Evolutionary conservation across 2,329 filamentous ascomycete species (phyloP), one percentile per base, ranked within the genome.

Genomic region (Corniculantispora saksenae): DNA sequence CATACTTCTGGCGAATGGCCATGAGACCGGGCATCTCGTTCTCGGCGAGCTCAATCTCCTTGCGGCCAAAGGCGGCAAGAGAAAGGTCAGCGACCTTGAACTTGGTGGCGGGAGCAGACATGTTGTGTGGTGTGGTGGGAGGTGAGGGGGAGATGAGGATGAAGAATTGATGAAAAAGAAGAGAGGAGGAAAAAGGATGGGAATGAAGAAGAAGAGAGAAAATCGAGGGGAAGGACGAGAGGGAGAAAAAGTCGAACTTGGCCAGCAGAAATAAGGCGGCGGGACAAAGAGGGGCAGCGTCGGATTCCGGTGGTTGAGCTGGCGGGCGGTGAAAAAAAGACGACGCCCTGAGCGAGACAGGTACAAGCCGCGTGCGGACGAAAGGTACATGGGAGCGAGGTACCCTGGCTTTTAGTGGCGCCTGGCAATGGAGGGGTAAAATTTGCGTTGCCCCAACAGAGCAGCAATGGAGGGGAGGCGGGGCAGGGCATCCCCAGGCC

Each of bases 21-120:
- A 99, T 97, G 74, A 99, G 89, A 89, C 95, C 94, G 71, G 94
- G 94, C 94, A 97, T 97, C 86, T 93, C 91, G 79, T 92, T 89
- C 82, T 98, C 94, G 76, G 95, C 94, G 78, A 98, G 89, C 84
- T 97, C 94, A 77, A 99, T 97, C 89, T 99, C 95, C 83, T 94
- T 94, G 84, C 95, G 94, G 83, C 95, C 95, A 79, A 99, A 98
- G 82, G 95, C 95, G 79, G 95, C 94, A 79, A 98, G 90, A 80
- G 91, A 92, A 81, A 98, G 91, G 88, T 98, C 95, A 78, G 94
- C 93, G 84, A 99, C 94, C 92, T 97, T 97, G 91, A 93, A 96
- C 83, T 92, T 94, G 82, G 90, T 84, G 79, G 93, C 93, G 83
- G 93, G 93, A 76, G 92, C 91, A 86, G 86, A 80, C 86, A 89